Base-by-base conservation (phyloP, 1,284 basidiomycete genomes). In the Rhodotorula sp. region DNA sequence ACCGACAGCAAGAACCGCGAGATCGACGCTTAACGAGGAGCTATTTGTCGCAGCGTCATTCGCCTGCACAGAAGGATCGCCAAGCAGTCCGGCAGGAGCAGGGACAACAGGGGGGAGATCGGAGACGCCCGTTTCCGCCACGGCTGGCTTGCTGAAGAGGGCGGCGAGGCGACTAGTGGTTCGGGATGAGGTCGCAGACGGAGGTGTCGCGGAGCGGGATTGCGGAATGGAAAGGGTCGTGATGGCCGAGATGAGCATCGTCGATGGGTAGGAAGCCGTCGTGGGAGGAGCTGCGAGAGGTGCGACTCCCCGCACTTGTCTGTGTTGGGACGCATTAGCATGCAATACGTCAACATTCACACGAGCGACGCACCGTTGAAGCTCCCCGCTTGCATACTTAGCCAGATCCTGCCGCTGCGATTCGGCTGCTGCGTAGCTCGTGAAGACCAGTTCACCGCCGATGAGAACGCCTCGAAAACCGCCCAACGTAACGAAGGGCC, bases 131-230 rank as follows among this genome's bases (percentile, higher is more conserved):
- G 24, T 15, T 20, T 52, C 44, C 20, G 55, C 31, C 0, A 58
- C 15, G 2, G 34, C 15, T 7, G 68, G 44, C 52, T 70, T 70
- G 37, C 64, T 64, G 51, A 75, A 75, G 30, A 75, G 71, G 10
- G 73, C 73, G 18, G 73, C 73, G 31, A 75, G 69, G 13, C 73
- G 68, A 31, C 68, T 70, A 2, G 68, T 66, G 3, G 72, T 52
- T 5, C 59, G 59, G 16, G 24, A 66, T 10, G 65, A 37, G 1
- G 66, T 24, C 0, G 54, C 24, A 18, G 62, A 10, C 2, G 40
- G 8, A 20, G 51, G 37, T 15, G 60, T 37, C 5, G 61, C 20
- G 15, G 51, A 16, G 22, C 51, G 47, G 9, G 59, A 26, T 4
- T 61, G 50, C 7, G 73, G 71, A 8, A 74, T 64, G 11, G 70